Evolutionary conservation across 768 basidiomycete species (phyloP).

Genomic region (Postia placenta): DNA sequence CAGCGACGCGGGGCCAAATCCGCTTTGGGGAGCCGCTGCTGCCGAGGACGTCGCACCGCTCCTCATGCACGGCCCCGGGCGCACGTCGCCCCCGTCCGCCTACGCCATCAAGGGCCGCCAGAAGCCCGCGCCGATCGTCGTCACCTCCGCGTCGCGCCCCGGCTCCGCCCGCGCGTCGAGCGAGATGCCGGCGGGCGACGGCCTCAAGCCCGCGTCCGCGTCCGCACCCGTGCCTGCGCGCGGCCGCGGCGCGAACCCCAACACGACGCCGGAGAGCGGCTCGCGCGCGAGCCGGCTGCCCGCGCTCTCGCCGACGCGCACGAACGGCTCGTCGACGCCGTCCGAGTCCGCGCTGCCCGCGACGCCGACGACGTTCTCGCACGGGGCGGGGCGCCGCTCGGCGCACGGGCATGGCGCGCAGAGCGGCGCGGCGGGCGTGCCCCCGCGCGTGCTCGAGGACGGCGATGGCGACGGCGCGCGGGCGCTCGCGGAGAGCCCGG

Average conservation of each 20-base stretch:
- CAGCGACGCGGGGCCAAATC: not conserved
- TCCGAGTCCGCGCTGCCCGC: constrained; percentile 14
- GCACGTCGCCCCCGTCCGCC: constrained; percentile 3
- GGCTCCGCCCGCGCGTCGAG: not conserved
- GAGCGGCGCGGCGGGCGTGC: constrained; percentile 19
- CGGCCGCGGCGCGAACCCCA: constrained; percentile 2
- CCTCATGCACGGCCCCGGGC: not conserved
- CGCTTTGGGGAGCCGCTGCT: too few species aligned
- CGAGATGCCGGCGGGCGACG: not conserved
- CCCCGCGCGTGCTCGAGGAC: too few species aligned
- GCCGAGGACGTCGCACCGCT: not conserved
- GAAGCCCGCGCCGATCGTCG: constrained; percentile 13
- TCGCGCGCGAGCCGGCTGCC: constrained; percentile 10
- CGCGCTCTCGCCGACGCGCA: constrained; percentile 22
- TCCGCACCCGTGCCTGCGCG: not conserved
- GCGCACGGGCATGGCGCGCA: constrained; percentile 32
- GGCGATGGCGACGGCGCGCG: constrained; percentile 9
- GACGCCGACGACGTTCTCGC: constrained; percentile 17
- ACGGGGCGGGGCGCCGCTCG: constrained; percentile 9
- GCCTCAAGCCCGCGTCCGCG: not conserved
- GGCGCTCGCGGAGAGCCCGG: constrained; percentile 32
- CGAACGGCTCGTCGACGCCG: constrained; percentile 11
- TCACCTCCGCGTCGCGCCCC: not conserved
- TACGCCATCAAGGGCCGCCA: constrained; percentile 4
- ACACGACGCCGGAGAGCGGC: constrained; percentile 3